Percentiles rank a stretch among this genome's conserved stretches.
phyloP scores from a whole-genome alignment of 2,329 filamentous ascomycete genomes.

The Chaetomium strumarium region DNA sequence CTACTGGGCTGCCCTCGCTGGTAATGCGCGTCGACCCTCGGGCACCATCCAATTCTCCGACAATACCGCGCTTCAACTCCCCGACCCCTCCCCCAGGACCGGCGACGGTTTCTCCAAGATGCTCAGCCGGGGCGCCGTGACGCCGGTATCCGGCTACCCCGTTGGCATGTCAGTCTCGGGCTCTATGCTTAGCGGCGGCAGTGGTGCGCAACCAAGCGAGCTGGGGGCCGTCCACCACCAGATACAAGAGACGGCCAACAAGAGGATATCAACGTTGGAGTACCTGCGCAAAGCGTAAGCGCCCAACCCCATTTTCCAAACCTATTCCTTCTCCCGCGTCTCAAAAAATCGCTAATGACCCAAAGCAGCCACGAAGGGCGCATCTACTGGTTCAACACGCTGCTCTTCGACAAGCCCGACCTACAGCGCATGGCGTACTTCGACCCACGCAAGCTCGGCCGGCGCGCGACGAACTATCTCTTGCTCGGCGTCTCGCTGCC shows the following conservation, averaged over 20 bases:
- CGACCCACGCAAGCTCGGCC: conserved; percentile 73
- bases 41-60: conserved; percentile 26
- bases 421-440: conserved; percentile 80
- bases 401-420: conserved; percentile 81
- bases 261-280: conserved; percentile 89
- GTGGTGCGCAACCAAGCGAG: conserved; percentile 40
- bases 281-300: conserved; percentile 86
- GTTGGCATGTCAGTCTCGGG: conserved; percentile 28
- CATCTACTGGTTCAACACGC: conserved; percentile 97
- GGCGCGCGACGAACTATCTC: conserved; percentile 89
- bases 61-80: conserved; percentile 43
- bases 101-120: conserved; percentile 39
- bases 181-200: conserved; percentile 9
- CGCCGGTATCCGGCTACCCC: conserved; percentile 27
- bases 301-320: neutral
- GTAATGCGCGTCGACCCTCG: conserved; percentile 1
- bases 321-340: neutral
- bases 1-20: neutral
- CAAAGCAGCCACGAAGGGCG: conserved; percentile 77
- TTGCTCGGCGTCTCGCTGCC: conserved; percentile 89
- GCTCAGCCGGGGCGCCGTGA: conserved; percentile 38
- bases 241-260: conserved; percentile 79
- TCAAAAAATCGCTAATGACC: conserved; percentile 5
- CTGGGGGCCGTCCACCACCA: conserved; percentile 49
- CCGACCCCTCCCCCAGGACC: conserved; percentile 33